Conservation (phyloP, 176 grass and related monocot species). For the Triticum dicoccoides region DNA sequence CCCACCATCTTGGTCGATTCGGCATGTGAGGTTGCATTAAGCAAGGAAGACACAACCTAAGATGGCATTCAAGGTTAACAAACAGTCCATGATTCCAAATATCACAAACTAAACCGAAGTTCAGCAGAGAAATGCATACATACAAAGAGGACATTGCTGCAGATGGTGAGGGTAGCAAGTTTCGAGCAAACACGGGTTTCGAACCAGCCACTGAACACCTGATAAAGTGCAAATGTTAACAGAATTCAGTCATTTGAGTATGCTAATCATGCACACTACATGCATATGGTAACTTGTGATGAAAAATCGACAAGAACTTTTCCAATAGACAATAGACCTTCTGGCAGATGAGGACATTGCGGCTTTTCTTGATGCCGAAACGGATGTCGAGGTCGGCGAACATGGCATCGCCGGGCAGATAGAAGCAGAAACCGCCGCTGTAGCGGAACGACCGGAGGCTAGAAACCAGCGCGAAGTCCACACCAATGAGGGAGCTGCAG, state of each 20-base stretch:
- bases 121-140: background rate
- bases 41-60: constrained; percentile 24
- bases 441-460: constrained; percentile 28
- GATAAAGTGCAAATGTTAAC: background rate
- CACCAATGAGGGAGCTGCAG: constrained; percentile 12
- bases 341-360: background rate
- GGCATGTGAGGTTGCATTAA: background rate
- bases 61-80: background rate
- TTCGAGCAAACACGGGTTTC: background rate
- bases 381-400: constrained; percentile 42
- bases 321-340: background rate
- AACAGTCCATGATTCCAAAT: background rate
- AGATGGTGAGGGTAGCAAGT: constrained; percentile 37
- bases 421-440: background rate
- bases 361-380: background rate
- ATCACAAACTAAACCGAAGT: background rate
- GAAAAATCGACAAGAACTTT: background rate
- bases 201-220: constrained; percentile 8
- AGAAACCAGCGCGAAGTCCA: background rate
- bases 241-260: background rate
- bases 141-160: constrained; percentile 19
- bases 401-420: background rate
- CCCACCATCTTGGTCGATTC: constrained; percentile 7
- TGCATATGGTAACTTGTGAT: background rate
- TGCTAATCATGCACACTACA: background rate